Percentiles rank a stretch among this genome's conserved stretches.
These are phyloP conservation scores for Candida gigantensis DNA, from an alignment of 1,139 yeast species.

Conservation along the genomic window DNA sequence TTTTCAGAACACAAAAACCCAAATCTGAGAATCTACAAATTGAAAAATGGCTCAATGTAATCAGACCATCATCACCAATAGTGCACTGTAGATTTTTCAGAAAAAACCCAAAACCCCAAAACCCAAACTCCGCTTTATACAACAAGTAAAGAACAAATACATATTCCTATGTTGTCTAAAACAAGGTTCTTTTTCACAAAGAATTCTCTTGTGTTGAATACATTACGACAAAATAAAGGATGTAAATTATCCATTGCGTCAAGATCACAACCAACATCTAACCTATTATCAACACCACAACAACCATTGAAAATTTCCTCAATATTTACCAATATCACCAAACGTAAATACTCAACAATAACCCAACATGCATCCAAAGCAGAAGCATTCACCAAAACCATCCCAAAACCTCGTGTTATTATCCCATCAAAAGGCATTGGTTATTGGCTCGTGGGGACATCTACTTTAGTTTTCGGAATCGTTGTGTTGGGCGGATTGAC, in stretches of 20 bases:
- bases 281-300: too few species aligned
- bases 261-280: conserved; percentile 3
- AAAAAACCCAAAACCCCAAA: background rate
- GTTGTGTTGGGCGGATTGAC: conserved; percentile 97
- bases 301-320: conserved; percentile 6
- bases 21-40: too few species aligned
- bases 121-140: too few species aligned
- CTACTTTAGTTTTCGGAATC: conserved; percentile 89
- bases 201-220: conserved; percentile 39
- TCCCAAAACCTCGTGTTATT: conserved; percentile 16
- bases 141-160: too few species aligned
- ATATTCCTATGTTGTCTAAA: conserved; percentile 32
- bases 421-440: conserved; percentile 62
- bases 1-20: too few species aligned
- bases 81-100: background rate
- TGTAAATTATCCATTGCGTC: conserved; percentile 13
- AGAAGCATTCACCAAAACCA: conserved; percentile 8
- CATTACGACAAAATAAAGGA: conserved; percentile 25
- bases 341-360: conserved; percentile 10
- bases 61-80: conserved; percentile 6
- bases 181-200: conserved; percentile 47
- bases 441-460: conserved; percentile 88
- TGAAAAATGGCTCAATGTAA: conserved; percentile 3
- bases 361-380: conserved; percentile 4
- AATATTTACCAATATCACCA: conserved; percentile 6